A percentile compares a stretch with the other conserved stretches of the same genome.
phyloP scores from a whole-genome alignment of 2,329 filamentous ascomycete species.

The Alternaria sp. region DNA sequence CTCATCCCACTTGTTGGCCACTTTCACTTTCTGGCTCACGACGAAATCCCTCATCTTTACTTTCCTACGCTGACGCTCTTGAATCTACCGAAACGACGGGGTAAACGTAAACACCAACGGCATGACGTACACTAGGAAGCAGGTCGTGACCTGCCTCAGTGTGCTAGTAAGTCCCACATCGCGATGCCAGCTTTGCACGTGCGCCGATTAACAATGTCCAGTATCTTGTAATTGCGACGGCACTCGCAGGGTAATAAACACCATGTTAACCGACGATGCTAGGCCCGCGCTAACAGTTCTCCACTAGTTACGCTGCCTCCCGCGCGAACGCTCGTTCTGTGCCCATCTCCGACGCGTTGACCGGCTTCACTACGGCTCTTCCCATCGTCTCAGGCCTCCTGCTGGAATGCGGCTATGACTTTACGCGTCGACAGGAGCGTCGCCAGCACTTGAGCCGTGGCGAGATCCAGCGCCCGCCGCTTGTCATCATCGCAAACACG shows the following conservation, averaged over 20 bases:
- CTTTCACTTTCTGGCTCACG: background rate
- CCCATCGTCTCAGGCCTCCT: constrained; percentile 55
- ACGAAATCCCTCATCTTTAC: background rate
- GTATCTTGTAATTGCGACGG: constrained; percentile 55
- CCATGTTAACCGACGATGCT: background rate
- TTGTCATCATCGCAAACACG: constrained; percentile 52
- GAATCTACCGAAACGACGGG: background rate
- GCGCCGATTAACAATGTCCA: constrained; percentile 24
- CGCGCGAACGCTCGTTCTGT: constrained; percentile 49
- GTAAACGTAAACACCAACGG: constrained; percentile 3
- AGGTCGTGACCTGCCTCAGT: constrained; percentile 51
- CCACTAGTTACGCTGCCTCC: constrained; percentile 41
- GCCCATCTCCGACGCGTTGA: constrained; percentile 54
- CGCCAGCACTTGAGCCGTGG: constrained; percentile 41
- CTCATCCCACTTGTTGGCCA: background rate
- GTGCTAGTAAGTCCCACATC: constrained; percentile 41
- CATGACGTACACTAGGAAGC: constrained; percentile 51
- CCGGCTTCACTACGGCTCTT: constrained; percentile 54
- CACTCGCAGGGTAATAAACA: constrained; percentile 47
- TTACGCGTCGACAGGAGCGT: constrained; percentile 45
- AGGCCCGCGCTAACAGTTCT: constrained; percentile 17
- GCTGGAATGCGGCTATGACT: constrained; percentile 51
- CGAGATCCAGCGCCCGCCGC: constrained; percentile 44
- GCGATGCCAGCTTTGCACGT: background rate
- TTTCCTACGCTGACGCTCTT: background rate